phyloP scores from a whole-genome alignment of 2,329 filamentous ascomycete genomes.

The Mycogone perniciosa region DNA sequence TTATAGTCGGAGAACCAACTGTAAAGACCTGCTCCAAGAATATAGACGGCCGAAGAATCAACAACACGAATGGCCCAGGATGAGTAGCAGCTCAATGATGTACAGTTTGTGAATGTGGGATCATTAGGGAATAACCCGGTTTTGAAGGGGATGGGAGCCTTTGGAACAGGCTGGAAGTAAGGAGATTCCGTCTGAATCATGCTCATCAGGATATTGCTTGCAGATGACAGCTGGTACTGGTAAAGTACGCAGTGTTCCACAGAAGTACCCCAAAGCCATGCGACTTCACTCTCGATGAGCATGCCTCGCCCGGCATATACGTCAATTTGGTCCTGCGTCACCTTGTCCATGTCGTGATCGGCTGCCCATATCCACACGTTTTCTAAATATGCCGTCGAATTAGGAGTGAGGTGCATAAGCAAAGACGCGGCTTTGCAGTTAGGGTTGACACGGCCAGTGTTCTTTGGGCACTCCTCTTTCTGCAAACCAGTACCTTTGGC shows the following conservation, averaged over 20 bases:
- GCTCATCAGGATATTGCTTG: slow-evolving; percentile 36
- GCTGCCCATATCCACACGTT: slow-evolving; percentile 41
- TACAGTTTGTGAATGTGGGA: slow-evolving; percentile 12
- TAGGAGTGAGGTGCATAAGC: slow-evolving; percentile 41
- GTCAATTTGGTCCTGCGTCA: slow-evolving; percentile 24
- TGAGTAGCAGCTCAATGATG: slow-evolving; percentile 15
- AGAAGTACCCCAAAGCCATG: slow-evolving; percentile 47
- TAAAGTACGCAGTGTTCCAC: slow-evolving; percentile 48
- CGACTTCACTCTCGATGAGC: slow-evolving; percentile 38
- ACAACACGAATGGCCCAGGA: slow-evolving; percentile 22
- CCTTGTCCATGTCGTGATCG: slow-evolving; percentile 44
- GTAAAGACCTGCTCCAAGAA: slow-evolving; percentile 23
- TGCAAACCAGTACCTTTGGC: slow-evolving; percentile 21
- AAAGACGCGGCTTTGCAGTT: slow-evolving; percentile 40
- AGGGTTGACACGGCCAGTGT: no score
- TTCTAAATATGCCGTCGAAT: slow-evolving; percentile 45
- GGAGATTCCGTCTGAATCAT: slow-evolving; percentile 42
- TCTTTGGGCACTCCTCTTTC: background rate
- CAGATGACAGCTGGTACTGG: slow-evolving; percentile 44
- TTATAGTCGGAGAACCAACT: slow-evolving; percentile 18
- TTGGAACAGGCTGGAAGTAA: slow-evolving; percentile 30
- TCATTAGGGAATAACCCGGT: slow-evolving; percentile 8
- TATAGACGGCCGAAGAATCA: slow-evolving; percentile 16
- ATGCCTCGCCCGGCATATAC: slow-evolving; percentile 36
- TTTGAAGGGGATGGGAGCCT: slow-evolving; percentile 25